A percentile compares a stretch with the other conserved stretches of the same genome.
Evolutionary conservation across 345 rosid genomes (phyloP).

Genomic region (Lepidium sativum): DNA sequence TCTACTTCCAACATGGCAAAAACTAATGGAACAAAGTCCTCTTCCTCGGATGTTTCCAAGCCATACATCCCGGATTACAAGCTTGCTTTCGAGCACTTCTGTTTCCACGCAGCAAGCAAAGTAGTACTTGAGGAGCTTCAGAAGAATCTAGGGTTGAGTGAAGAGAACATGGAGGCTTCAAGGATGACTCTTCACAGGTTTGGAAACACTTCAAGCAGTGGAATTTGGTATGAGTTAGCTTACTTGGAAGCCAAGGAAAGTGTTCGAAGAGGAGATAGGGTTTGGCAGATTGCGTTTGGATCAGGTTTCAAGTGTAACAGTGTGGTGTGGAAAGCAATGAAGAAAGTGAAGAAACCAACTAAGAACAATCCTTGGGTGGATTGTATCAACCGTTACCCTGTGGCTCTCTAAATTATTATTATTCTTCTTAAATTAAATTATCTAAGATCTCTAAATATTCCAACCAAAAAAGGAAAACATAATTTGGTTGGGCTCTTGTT

Average conservation of each 20-base stretch:
- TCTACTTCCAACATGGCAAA: not conserved
- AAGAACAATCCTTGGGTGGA: constrained; percentile 74
- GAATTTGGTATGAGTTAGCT: constrained; percentile 86
- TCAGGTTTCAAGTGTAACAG: constrained; percentile 96
- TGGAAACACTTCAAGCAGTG: constrained; percentile 90
- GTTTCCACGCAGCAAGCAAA: constrained; percentile 85
- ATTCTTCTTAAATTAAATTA: not conserved
- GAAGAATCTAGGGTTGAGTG: constrained; percentile 74
- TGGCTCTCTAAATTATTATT: constrained; percentile 13
- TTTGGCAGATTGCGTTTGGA: constrained; percentile 86
- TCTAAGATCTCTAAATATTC: constrained; percentile 13
- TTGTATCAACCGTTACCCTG: constrained; percentile 63
- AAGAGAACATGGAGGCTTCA: constrained; percentile 70
- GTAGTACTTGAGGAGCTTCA: constrained; percentile 74
- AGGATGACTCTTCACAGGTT: constrained; percentile 81
- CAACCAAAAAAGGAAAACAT: not conserved
- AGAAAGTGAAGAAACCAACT: constrained; percentile 52
- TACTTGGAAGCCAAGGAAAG: constrained; percentile 84
- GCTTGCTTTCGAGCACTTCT: constrained; percentile 92
- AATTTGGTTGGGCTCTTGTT: constrained; percentile 1
- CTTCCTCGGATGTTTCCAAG: constrained; percentile 31
- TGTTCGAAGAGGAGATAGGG: constrained; percentile 64
- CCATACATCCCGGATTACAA: constrained; percentile 96
- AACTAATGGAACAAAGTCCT: constrained; percentile 9
- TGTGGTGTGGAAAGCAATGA: constrained; percentile 72